phyloP scores from a whole-genome alignment of 352 stramenopile genomes.

The Phytophthora macrochlamydospora region DNA sequence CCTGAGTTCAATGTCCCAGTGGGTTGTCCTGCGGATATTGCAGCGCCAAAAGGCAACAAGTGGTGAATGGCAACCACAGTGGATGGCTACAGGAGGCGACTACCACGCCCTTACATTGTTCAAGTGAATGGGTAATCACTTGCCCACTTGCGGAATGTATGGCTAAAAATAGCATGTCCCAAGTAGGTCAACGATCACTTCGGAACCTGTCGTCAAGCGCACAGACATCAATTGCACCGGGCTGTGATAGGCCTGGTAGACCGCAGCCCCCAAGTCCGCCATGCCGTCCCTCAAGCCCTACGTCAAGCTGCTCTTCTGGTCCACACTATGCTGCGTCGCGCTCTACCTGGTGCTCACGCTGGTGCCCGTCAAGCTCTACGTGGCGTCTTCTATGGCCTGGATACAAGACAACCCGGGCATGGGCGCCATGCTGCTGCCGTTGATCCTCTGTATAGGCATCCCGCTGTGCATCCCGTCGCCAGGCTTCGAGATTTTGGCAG shows the following conservation, averaged over 20 bases:
- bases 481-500: slow-evolving; percentile 66
- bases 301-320: slow-evolving; percentile 27
- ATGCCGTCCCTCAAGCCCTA: slow-evolving; percentile 6
- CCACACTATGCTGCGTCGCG: slow-evolving; percentile 9
- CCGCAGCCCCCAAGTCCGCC: too few species aligned
- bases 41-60: too few species aligned
- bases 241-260: too few species aligned
- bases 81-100: too few species aligned
- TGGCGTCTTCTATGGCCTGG: slow-evolving; percentile 40
- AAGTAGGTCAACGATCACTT: slow-evolving; percentile 19
- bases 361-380: slow-evolving; percentile 53
- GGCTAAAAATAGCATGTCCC: slow-evolving; percentile 13
- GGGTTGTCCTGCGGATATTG: too few species aligned
- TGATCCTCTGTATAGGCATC: slow-evolving; percentile 61
- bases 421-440: slow-evolving; percentile 55
- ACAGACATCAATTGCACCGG: background rate
- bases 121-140: background rate
- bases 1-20: too few species aligned
- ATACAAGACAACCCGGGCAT: slow-evolving; percentile 51
- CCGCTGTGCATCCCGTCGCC: slow-evolving; percentile 71
- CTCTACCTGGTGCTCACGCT: slow-evolving; percentile 29
- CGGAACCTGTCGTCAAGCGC: slow-evolving; percentile 10
- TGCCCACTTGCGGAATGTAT: background rate
- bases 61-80: too few species aligned
- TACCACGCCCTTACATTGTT: background rate